Percentiles rank a stretch among this genome's conserved stretches.
phyloP scores from a whole-genome alignment of 2,329 filamentous ascomycete genomes.

The Kalmusia sp. region DNA sequence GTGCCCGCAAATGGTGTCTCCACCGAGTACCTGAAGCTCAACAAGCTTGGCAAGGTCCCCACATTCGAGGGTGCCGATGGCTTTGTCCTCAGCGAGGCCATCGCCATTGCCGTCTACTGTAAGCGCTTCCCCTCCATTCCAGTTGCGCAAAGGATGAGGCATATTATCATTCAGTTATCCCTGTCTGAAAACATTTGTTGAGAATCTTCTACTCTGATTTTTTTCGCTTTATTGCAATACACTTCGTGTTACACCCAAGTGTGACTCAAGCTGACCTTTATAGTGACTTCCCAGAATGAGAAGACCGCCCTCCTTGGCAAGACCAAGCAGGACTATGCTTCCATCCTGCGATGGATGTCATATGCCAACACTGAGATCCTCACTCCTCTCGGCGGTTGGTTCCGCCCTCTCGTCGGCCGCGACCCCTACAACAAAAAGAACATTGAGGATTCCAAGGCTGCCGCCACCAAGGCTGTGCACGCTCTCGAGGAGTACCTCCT shows the following conservation, averaged over 20 bases:
- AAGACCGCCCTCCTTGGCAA: conserved; percentile 99
- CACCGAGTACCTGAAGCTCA: conserved; percentile 82
- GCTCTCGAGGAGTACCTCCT: conserved; percentile 87
- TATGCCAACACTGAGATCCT: conserved; percentile 92
- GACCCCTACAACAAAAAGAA: conserved; percentile 97
- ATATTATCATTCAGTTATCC: conserved; percentile 68
- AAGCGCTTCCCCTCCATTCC: conserved; percentile 57
- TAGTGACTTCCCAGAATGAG: conserved; percentile 99
- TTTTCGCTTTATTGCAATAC: conserved; percentile 60
- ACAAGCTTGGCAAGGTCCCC: conserved; percentile 89
- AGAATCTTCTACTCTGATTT: conserved; percentile 79
- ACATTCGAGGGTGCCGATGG: conserved; percentile 93
- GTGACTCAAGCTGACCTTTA: conserved; percentile 39
- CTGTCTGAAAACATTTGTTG: conserved; percentile 97
- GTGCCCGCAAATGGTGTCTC: conserved; percentile 69
- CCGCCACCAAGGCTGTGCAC: conserved; percentile 69
- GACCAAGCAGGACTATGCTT: conserved; percentile 99
- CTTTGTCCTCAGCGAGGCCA: conserved; percentile 85
- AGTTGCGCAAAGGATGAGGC: conserved; percentile 68
- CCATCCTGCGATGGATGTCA: conserved; percentile 98
- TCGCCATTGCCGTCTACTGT: conserved; percentile 98
- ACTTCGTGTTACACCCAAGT: conserved; percentile 20
- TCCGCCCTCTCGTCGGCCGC: conserved; percentile 81
- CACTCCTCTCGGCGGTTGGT: conserved; percentile 76
- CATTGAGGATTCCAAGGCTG: conserved; percentile 80